These are phyloP conservation scores for Dacryopinax spathularia DNA, from an alignment of 768 basidiomycete species.

Conservation along the genomic window DNA sequence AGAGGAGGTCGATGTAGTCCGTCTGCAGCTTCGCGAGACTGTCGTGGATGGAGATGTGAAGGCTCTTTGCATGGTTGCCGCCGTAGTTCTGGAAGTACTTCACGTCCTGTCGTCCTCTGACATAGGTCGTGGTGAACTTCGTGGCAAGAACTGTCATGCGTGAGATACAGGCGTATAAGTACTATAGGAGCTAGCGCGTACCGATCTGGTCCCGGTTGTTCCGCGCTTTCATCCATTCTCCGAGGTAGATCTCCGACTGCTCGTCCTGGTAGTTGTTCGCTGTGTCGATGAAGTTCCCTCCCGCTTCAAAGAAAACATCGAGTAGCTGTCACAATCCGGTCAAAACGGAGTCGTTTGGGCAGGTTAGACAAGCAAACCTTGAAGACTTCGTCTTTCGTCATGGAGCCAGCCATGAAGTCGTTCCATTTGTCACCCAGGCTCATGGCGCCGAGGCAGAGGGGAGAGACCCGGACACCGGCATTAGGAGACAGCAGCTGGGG, in stretches of 20 bases:
- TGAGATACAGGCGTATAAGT: too few relatives aligned
- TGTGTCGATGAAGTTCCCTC: constrained; percentile 39
- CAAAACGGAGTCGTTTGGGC: neutral
- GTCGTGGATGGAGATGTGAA: constrained; percentile 30
- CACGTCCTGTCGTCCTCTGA: neutral
- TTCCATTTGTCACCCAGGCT: constrained; percentile 18
- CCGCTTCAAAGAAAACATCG: constrained; percentile 32
- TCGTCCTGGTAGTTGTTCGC: constrained; percentile 41
- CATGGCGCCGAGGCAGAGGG: constrained; percentile 20
- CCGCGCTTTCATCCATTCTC: constrained; percentile 37
- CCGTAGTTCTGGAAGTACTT: constrained; percentile 21
- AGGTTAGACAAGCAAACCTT: constrained; percentile 18
- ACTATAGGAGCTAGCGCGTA: constrained; percentile 13
- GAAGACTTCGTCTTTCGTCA: constrained; percentile 28
- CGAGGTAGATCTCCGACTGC: constrained; percentile 39
- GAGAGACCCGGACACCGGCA: constrained; percentile 20
- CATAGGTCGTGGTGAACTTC: constrained; percentile 11
- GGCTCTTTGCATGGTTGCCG: constrained; percentile 37
- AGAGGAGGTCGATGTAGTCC: constrained; percentile 35
- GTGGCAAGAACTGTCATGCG: too few relatives aligned
- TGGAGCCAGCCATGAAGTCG: constrained; percentile 20
- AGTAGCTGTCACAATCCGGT: constrained; percentile 23
- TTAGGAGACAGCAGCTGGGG: constrained; percentile 11
- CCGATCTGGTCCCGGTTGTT: constrained; percentile 36
- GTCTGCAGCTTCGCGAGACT: constrained; percentile 37